Percentiles rank a stretch among this genome's conserved stretches.
phyloP scores from a whole-genome alignment of 176 grass and related monocot genomes.

The Echinochloa phyllopogon region DNA sequence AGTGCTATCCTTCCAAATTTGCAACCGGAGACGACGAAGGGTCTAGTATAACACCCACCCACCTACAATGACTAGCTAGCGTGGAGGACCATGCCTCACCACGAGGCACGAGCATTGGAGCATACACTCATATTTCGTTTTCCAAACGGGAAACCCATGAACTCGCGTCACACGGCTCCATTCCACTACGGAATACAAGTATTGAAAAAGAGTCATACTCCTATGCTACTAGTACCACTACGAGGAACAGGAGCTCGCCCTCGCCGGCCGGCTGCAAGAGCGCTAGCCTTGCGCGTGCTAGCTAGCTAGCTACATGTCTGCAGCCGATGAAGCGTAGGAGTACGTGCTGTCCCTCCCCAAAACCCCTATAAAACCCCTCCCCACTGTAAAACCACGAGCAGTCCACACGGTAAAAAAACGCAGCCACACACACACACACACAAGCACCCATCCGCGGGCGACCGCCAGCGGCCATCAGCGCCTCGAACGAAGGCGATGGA shows the following conservation, averaged over 20 bases:
- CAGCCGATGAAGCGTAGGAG: neutral
- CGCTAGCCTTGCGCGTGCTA: neutral
- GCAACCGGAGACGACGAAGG: conserved; percentile 25
- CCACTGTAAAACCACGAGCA: conserved; percentile 25
- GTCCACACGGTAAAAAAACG: conserved; percentile 34
- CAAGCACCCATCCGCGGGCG: neutral
- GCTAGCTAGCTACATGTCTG: neutral
- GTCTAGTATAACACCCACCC: conserved; percentile 27
- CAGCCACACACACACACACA: neutral
- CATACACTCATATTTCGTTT: conserved; percentile 24
- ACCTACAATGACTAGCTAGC: conserved; percentile 33
- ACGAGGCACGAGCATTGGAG: conserved; percentile 24
- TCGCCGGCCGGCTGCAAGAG: neutral
- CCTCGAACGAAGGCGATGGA: conserved; percentile 17
- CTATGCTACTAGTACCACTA: neutral
- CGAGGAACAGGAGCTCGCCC: neutral
- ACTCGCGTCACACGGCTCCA: conserved; percentile 7
- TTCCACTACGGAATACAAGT: neutral
- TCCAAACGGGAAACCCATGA: conserved; percentile 23
- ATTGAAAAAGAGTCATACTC: neutral
- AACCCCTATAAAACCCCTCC: conserved; percentile 64
- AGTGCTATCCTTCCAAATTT: conserved; percentile 31
- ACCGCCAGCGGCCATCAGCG: neutral
- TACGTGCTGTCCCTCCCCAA: neutral
- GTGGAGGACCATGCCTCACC: conserved; percentile 46